These are phyloP conservation scores for Prunus kanzakura DNA, from an alignment of 306 rosid species.

Conservation along the genomic window DNA sequence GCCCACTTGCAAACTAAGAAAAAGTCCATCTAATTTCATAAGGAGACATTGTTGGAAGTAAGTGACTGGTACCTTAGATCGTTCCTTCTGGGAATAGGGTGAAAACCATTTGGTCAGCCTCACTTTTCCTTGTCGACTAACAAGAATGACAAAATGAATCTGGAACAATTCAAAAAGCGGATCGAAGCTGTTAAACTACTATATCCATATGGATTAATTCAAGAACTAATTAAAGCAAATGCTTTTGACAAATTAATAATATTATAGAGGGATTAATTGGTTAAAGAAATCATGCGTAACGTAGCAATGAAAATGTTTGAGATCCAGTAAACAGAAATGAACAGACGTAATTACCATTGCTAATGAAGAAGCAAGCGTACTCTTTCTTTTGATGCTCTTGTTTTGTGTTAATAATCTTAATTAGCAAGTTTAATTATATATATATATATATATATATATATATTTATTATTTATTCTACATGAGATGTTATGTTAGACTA, in stretches of 20 bases:
- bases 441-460: background rate
- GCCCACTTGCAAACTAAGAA: too few relatives aligned
- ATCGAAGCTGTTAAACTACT: too few relatives aligned
- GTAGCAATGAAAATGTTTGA: too few relatives aligned
- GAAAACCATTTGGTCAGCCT: conserved; percentile 93
- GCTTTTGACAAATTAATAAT: too few relatives aligned
- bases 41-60: too few relatives aligned
- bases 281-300: too few relatives aligned
- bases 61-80: conserved; percentile 60
- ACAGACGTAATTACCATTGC: background rate
- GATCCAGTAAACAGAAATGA: background rate
- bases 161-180: conserved; percentile 2
- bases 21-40: too few relatives aligned
- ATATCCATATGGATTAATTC: too few relatives aligned
- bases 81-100: conserved; percentile 87
- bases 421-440: background rate
- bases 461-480: too few relatives aligned
- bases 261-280: too few relatives aligned
- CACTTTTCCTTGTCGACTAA: conserved; percentile 94
- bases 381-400: background rate
- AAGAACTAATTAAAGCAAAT: too few relatives aligned
- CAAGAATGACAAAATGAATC: conserved; percentile 92
- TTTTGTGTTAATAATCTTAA: background rate
- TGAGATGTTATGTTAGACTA: background rate
- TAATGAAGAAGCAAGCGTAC: background rate